These are phyloP conservation scores for Ceratocystis cacaofunesta DNA, from an alignment of 2,329 filamentous ascomycete species.

Conservation along the genomic window DNA sequence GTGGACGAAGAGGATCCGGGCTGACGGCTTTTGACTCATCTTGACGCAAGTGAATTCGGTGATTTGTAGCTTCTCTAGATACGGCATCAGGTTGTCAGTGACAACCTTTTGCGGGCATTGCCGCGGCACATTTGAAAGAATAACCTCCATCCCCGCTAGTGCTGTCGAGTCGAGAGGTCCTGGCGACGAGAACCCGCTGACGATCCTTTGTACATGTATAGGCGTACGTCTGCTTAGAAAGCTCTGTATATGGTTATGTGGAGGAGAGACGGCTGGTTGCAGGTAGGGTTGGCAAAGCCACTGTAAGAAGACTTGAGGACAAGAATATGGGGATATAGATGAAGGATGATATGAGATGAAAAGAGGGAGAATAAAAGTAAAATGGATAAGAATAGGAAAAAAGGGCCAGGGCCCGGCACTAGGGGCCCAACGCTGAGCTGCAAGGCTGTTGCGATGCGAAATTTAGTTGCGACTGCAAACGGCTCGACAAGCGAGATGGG, in stretches of 20 bases:
- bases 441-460: background rate
- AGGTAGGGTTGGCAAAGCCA: background rate
- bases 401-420: background rate
- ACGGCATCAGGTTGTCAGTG: slow-evolving; percentile 26
- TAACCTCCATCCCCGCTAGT: slow-evolving; percentile 31
- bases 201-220: too few relatives aligned
- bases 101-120: slow-evolving; percentile 28
- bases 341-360: background rate
- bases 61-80: slow-evolving; percentile 30
- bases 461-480: background rate
- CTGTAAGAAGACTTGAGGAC: background rate
- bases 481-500: background rate
- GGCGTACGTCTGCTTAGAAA: too few relatives aligned
- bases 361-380: background rate
- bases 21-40: slow-evolving; percentile 23
- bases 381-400: background rate
- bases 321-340: background rate
- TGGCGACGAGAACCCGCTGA: background rate
- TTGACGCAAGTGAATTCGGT: slow-evolving; percentile 32
- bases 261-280: too few relatives aligned
- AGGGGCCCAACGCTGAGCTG: too few relatives aligned
- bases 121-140: slow-evolving; percentile 30
- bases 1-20: slow-evolving; percentile 31
- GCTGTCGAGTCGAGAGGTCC: background rate
- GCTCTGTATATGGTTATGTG: background rate